Conservation (phyloP, 345 rosid genomes). For the Aquilaria yunnanensis region DNA sequence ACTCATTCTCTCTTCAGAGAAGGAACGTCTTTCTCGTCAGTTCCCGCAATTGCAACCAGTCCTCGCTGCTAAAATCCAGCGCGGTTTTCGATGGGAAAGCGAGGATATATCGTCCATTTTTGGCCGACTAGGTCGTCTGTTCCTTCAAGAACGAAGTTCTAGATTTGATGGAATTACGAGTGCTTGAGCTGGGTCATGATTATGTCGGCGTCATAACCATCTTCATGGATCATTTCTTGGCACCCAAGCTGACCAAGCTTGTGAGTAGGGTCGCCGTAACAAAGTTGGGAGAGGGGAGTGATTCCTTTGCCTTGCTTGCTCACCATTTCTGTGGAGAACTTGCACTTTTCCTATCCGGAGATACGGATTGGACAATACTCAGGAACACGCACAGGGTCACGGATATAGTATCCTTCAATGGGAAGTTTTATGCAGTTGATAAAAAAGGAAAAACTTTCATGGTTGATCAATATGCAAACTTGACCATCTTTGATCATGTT, state of each 20-base stretch:
- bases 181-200: slow-evolving; percentile 3
- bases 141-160: neutral
- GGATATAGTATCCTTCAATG: slow-evolving; percentile 8
- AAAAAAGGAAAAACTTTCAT: slow-evolving; percentile 8
- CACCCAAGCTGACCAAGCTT: slow-evolving; percentile 1
- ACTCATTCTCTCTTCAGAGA: neutral
- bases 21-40: slow-evolving; percentile 14
- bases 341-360: slow-evolving; percentile 7
- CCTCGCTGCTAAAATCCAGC: slow-evolving; percentile 9
- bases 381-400: neutral
- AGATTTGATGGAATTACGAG: neutral
- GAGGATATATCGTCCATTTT: neutral
- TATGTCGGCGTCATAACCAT: neutral
- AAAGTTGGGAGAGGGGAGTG: neutral
- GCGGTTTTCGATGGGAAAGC: neutral
- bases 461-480: slow-evolving; percentile 10
- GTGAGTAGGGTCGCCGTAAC: neutral
- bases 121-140: neutral
- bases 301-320: slow-evolving; percentile 6
- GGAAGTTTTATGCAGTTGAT: slow-evolving; percentile 15
- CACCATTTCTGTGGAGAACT: neutral
- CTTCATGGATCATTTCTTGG: neutral
- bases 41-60: neutral
- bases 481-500: slow-evolving; percentile 7
- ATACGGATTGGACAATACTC: slow-evolving; percentile 15